Evolutionary conservation across 495 filamentous ascomycete species (phyloP).

Genomic region (Cladorrhinum samala): DNA sequence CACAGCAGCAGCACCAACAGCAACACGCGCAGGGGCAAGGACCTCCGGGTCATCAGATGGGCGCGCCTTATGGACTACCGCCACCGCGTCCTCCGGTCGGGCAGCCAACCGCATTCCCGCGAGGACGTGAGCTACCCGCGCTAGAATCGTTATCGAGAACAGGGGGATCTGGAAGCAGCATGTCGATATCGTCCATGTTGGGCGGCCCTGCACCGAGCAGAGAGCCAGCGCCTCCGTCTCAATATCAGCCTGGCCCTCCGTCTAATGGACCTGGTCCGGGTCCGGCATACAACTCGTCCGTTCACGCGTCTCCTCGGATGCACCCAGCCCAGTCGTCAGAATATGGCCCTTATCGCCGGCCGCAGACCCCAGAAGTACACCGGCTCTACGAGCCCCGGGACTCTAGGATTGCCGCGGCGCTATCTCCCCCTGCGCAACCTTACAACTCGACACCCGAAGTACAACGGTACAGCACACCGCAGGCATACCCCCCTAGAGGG

Average conservation of each 20-base stretch:
- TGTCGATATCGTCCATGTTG: conserved; percentile 96
- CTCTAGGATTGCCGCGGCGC: conserved; percentile 39
- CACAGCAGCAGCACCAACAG: conserved; percentile 39
- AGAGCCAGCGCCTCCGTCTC: conserved; percentile 44
- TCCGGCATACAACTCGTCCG: conserved; percentile 32
- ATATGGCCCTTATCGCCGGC: conserved; percentile 57
- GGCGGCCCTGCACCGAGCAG: conserved; percentile 54
- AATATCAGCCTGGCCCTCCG: conserved; percentile 50
- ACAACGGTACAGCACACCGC: conserved; percentile 49
- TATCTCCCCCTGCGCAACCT: conserved; percentile 40
- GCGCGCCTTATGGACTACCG: conserved; percentile 40
- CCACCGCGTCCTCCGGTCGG: conserved; percentile 46
- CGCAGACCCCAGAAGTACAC: conserved; percentile 67
- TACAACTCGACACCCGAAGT: conserved; percentile 47
- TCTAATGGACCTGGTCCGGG: conserved; percentile 41
- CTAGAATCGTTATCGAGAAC: conserved; percentile 43
- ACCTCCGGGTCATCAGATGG: conserved; percentile 35
- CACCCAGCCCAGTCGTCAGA: conserved; percentile 39
- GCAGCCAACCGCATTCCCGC: conserved; percentile 44
- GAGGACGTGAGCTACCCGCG: conserved; percentile 50
- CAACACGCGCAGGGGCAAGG: conserved; percentile 29
- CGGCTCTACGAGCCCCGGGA: conserved; percentile 44
- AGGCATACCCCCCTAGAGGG: conserved; percentile 38
- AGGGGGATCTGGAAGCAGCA: conserved; percentile 58
- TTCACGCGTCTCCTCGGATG: conserved; percentile 50